Evolutionary conservation across 768 basidiomycete genomes (phyloP).

Genomic region (Mycena vitilis): DNA sequence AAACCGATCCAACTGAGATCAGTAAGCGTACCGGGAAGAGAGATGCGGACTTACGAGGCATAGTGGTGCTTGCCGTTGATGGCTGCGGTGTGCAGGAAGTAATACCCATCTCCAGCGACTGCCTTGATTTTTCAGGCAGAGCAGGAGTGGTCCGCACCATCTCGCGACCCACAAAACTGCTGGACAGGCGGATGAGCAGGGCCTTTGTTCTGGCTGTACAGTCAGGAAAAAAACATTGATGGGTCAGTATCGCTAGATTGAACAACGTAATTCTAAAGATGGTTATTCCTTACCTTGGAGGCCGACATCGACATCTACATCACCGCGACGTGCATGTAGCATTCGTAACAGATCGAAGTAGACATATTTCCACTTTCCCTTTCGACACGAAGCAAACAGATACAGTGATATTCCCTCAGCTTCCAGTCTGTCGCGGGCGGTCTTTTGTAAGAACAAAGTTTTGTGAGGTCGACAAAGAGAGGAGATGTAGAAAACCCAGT

Average conservation of each 20-base stretch:
- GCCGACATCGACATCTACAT: constrained; percentile 26
- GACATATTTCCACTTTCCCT: constrained; percentile 19
- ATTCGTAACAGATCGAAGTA: constrained; percentile 32
- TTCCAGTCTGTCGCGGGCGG: constrained; percentile 30
- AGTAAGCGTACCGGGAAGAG: background rate
- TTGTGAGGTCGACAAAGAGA: constrained; percentile 5
- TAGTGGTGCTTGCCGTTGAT: constrained; percentile 14
- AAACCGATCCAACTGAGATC: background rate
- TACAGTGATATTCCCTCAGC: constrained; percentile 30
- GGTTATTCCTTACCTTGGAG: constrained; percentile 25
- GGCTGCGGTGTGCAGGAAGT: constrained; percentile 22
- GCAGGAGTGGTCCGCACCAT: background rate
- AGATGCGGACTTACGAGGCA: constrained; percentile 22
- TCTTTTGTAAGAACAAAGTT: constrained; percentile 11
- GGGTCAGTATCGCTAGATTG: constrained; percentile 4
- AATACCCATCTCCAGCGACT: constrained; percentile 13
- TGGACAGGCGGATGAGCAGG: constrained; percentile 30
- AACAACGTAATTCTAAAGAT: constrained; percentile 11
- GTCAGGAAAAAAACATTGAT: background rate
- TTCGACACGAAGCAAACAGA: constrained; percentile 26
- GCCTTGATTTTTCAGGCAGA: constrained; percentile 13
- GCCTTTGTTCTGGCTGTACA: constrained; percentile 24
- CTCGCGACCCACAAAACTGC: constrained; percentile 22
- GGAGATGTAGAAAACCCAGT: background rate
- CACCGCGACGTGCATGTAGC: constrained; percentile 24